phyloP scores from a whole-genome alignment of 257 asterid species.

The Avicennia marina region DNA sequence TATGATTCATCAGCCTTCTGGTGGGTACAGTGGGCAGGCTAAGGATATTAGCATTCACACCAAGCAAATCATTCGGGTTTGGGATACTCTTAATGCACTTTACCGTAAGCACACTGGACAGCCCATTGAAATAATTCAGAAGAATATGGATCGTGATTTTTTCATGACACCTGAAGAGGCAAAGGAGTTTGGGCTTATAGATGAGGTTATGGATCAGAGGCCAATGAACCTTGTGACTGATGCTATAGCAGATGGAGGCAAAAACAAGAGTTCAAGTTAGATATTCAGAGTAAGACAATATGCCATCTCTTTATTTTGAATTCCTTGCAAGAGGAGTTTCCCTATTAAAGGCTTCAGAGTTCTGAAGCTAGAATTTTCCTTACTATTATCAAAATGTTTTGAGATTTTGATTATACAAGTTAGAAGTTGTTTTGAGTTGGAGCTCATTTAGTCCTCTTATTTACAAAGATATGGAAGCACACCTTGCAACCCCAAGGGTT shows the following conservation, averaged over 20 bases:
- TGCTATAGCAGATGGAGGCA: constrained; percentile 48
- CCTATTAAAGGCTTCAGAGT: too few species aligned
- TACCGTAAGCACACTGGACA: constrained; percentile 88
- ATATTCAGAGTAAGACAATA: too few species aligned
- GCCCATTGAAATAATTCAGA: constrained; percentile 52
- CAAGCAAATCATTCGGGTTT: constrained; percentile 73
- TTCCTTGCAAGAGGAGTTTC: too few species aligned
- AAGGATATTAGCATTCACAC: constrained; percentile 89
- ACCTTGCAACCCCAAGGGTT: too few species aligned
- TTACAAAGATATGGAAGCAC: too few species aligned
- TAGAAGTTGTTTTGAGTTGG: too few species aligned
- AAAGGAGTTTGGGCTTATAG: constrained; percentile 85
- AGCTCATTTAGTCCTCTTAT: too few species aligned
- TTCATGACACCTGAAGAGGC: constrained; percentile 93
- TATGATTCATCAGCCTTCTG: constrained; percentile 97
- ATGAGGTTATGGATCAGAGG: constrained; percentile 80
- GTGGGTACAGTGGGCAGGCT: constrained; percentile 93
- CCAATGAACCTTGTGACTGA: constrained; percentile 73
- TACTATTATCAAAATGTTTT: too few species aligned
- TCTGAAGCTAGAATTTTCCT: too few species aligned
- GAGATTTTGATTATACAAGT: too few species aligned
- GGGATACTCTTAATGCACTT: constrained; percentile 73
- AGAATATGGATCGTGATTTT: constrained; percentile 84
- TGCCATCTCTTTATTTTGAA: too few species aligned
- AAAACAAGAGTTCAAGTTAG: constrained; percentile 43